phyloP scores from a whole-genome alignment of 495 filamentous ascomycete species.

The Chaetomidium leptoderma region DNA sequence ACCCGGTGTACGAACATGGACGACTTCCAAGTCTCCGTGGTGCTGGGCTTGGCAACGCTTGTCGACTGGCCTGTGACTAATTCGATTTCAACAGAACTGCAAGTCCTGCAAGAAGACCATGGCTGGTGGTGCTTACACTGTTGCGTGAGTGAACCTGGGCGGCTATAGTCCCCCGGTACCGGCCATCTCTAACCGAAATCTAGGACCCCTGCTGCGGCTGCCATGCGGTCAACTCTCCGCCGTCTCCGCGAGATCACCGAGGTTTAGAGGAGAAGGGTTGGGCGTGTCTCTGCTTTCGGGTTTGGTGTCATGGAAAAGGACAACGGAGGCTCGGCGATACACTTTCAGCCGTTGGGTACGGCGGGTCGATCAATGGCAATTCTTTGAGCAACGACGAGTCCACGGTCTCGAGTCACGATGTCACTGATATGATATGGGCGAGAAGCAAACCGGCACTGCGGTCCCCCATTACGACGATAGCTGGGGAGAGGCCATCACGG shows the following conservation, averaged over 20 bases:
- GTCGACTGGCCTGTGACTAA: slow-evolving; percentile 4
- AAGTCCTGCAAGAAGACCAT: slow-evolving; percentile 88
- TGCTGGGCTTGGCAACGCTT: not conserved
- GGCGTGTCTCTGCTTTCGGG: slow-evolving; percentile 31
- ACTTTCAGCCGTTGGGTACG: slow-evolving; percentile 33
- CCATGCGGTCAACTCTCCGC: slow-evolving; percentile 94
- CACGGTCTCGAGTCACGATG: slow-evolving; percentile 21
- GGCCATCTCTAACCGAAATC: slow-evolving; percentile 25
- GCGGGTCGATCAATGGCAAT: slow-evolving; percentile 36
- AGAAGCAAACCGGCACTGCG: slow-evolving; percentile 9
- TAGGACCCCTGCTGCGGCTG: slow-evolving; percentile 92
- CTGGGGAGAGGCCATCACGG: slow-evolving; percentile 15
- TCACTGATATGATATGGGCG: slow-evolving; percentile 18
- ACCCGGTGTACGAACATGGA: not conserved
- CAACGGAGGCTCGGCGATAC: slow-evolving; percentile 33
- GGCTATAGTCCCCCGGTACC: not conserved
- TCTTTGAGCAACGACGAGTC: slow-evolving; percentile 32
- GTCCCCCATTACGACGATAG: slow-evolving; percentile 16
- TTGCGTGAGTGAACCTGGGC: slow-evolving; percentile 67
- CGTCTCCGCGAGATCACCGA: slow-evolving; percentile 97
- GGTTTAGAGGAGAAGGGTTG: slow-evolving; percentile 56
- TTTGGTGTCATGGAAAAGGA: slow-evolving; percentile 42
- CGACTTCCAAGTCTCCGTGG: not conserved
- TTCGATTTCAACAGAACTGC: slow-evolving; percentile 52
- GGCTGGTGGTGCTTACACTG: slow-evolving; percentile 93